Conservation (phyloP, 1,139 yeast species). For the Pichia terricola region DNA sequence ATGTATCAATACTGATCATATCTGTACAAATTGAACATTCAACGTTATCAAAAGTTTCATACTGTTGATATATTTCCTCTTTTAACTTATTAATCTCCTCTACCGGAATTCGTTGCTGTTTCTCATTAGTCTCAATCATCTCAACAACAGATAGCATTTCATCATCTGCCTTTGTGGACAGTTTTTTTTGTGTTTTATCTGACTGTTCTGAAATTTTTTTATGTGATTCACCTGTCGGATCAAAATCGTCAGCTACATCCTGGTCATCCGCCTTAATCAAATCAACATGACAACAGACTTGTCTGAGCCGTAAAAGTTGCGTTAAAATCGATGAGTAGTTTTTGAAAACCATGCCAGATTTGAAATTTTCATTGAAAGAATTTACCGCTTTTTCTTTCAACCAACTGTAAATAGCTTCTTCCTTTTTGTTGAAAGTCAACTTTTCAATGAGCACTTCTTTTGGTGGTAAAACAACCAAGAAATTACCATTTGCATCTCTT, state of each 20-base stretch:
- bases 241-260: constrained; percentile 25
- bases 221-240: neutral
- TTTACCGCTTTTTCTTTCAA: constrained; percentile 60
- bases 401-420: constrained; percentile 58
- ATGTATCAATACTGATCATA: constrained; percentile 46
- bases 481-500: constrained; percentile 65
- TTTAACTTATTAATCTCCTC: constrained; percentile 22
- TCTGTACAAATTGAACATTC: constrained; percentile 86
- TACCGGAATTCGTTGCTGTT: constrained; percentile 14
- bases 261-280: constrained; percentile 37
- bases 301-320: constrained; percentile 75
- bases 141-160: constrained; percentile 22
- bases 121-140: constrained; percentile 19
- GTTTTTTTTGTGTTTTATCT: constrained; percentile 6
- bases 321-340: constrained; percentile 74
- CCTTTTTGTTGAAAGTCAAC: constrained; percentile 57
- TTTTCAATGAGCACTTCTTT: constrained; percentile 65
- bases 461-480: constrained; percentile 67
- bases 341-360: constrained; percentile 60
- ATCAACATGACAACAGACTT: constrained; percentile 78
- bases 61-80: constrained; percentile 26
- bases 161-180: constrained; percentile 14
- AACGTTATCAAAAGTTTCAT: constrained; percentile 32
- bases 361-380: constrained; percentile 54
- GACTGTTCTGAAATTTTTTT: neutral